Evolutionary conservation across 2,329 filamentous ascomycete genomes (phyloP), one percentile per base, ranked within the genome.

Genomic region (Epicoccum sorghinum): DNA sequence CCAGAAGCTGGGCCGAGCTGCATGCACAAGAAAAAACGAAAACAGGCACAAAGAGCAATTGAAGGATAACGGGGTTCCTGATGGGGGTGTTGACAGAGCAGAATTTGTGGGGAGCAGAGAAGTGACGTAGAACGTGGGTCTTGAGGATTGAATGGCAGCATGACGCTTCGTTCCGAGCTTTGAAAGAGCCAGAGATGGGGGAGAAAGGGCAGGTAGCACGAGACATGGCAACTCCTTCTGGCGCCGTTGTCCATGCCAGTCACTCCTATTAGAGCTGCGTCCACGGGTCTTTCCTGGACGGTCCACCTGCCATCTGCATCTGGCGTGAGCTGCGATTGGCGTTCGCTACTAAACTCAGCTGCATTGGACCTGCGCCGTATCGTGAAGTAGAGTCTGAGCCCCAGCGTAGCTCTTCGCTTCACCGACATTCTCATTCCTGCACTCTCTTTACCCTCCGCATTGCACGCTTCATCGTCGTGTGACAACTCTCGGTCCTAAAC

Each of bases 21-120:
- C 48, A 55, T 47, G 55, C 52, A 59, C 55, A 52, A 50, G 30
- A 52, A 52, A 52, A 48, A 56, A 59, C 43, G 45, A 57, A 46
- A 38, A 29, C 18, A 50, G 39, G 40, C 29, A 47, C 41, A 46
- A 46, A 55, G 48, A 57, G 58, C 57, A 42, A 59, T 61, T 61
- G 57, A 58, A 40, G 39, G 38, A 40, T 53, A 55, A 53, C 48
- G 47, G 48, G 7, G 18, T n/a, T n/a, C 4, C 25, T 29, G 35
- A 46, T 49, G 24, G 24, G 41, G 46, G n/a, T 14, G 46, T n/a
- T 29, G 37, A 55, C 33, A 41, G 52, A 29, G 41, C 18, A 18
- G 30, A 29, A 41, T 25, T 12, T 47, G 46, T 45, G 41, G 46
- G 32, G 47, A 38, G 47, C 32, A 30, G 41, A 33, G 30, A 10